phyloP scores from a whole-genome alignment of 352 stramenopile species.

The Phytophthora boehmeriae region DNA sequence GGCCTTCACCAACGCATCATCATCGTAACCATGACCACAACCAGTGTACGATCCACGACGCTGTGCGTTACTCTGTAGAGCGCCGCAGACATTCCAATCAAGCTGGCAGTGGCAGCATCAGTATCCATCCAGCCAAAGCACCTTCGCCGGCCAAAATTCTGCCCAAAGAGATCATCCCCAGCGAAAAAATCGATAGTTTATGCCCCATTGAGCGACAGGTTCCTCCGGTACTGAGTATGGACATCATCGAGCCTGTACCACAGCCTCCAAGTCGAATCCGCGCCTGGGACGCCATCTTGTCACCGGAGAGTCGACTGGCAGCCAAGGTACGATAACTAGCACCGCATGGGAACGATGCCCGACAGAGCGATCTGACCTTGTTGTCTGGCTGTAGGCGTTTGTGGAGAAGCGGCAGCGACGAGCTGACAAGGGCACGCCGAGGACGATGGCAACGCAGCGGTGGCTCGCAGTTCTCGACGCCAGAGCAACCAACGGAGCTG shows the following conservation, averaged over 20 bases:
- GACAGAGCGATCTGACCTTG: background rate
- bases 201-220: constrained; percentile 5
- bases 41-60: constrained; percentile 4
- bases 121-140: background rate
- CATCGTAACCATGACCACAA: background rate
- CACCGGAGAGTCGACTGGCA: constrained; percentile 51
- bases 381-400: constrained; percentile 44
- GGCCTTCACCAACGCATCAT: constrained; percentile 12
- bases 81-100: constrained; percentile 11
- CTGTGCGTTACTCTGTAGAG: constrained; percentile 5
- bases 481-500: background rate
- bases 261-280: constrained; percentile 11
- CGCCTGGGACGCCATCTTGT: constrained; percentile 42
- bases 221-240: constrained; percentile 30
- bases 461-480: constrained; percentile 66
- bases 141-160: constrained; percentile 6
- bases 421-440: constrained; percentile 51
- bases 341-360: background rate
- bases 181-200: background rate
- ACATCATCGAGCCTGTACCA: constrained; percentile 20
- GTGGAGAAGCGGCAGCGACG: constrained; percentile 68
- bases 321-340: constrained; percentile 40
- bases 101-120: constrained; percentile 2
- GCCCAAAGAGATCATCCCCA: constrained; percentile 6
- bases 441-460: constrained; percentile 66